phyloP scores from a whole-genome alignment of 768 basidiomycete genomes.

The Psilocybe cubensis region DNA sequence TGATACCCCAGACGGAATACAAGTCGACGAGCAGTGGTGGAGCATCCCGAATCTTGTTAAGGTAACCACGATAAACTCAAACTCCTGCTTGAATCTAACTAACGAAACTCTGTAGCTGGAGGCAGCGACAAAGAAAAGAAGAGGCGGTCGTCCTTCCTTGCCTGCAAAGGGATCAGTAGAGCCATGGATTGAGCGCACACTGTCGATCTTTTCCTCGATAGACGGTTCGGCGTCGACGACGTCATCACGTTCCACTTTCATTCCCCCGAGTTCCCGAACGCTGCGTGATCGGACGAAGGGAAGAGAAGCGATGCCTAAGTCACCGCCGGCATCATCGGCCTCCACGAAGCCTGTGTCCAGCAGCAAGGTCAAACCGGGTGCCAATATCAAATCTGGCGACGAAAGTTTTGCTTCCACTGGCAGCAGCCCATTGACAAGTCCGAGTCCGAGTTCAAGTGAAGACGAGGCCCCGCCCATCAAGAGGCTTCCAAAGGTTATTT shows the following conservation, averaged over 20 bases:
- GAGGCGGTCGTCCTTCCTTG: constrained; percentile 50
- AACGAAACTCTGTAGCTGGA: constrained; percentile 52
- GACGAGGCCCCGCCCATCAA: constrained; percentile 28
- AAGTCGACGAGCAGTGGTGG: constrained; percentile 70
- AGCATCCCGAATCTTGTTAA: constrained; percentile 56
- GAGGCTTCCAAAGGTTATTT: constrained; percentile 57
- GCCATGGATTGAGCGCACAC: constrained; percentile 62
- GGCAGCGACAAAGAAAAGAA: constrained; percentile 62
- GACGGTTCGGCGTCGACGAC: constrained; percentile 31
- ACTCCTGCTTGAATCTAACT: neutral
- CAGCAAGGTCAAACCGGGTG: constrained; percentile 3
- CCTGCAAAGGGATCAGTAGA: constrained; percentile 35
- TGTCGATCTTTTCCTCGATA: constrained; percentile 51
- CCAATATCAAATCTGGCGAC: neutral
- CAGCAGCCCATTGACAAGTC: constrained; percentile 19
- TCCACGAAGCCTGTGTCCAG: constrained; percentile 1
- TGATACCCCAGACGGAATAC: constrained; percentile 28
- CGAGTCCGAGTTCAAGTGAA: constrained; percentile 13
- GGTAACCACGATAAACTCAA: constrained; percentile 37
- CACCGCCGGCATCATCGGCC: constrained; percentile 20
- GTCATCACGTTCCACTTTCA: constrained; percentile 23
- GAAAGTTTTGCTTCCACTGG: constrained; percentile 12
- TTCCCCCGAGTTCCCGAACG: constrained; percentile 44
- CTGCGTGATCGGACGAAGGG: constrained; percentile 58
- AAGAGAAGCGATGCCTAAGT: constrained; percentile 26